Evolutionary conservation across 2,329 filamentous ascomycete genomes (phyloP).

Genomic region (Claviceps maximensis): DNA sequence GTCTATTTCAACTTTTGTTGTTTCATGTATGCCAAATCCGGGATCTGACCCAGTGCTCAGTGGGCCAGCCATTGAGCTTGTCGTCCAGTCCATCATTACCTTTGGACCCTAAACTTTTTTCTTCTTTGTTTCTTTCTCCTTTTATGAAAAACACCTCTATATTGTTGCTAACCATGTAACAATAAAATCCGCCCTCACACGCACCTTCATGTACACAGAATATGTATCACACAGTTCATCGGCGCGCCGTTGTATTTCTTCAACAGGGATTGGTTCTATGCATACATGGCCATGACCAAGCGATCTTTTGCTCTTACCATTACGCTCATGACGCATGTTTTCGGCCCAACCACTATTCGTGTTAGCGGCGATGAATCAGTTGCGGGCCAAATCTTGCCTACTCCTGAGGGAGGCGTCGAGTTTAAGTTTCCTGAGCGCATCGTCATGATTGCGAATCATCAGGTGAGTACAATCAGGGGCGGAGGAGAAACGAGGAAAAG

Average conservation of each 20-base stretch:
- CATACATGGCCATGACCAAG: conserved; percentile 80
- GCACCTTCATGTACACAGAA: conserved; percentile 25
- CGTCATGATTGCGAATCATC: conserved; percentile 78
- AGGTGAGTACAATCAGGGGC: too few relatives aligned
- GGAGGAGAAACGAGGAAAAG: too few relatives aligned
- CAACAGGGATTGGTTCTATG: conserved; percentile 66
- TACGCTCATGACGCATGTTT: conserved; percentile 73
- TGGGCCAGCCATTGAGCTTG: neutral
- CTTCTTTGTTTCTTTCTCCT: neutral
- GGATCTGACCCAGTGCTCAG: neutral
- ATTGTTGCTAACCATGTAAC: neutral
- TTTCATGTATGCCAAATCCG: conserved; percentile 25
- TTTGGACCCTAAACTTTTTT: neutral
- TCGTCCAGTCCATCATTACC: too few relatives aligned
- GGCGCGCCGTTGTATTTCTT: conserved; percentile 64
- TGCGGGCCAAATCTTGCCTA: conserved; percentile 57
- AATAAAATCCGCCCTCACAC: neutral
- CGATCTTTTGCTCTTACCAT: conserved; percentile 67
- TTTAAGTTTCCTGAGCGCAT: conserved; percentile 72
- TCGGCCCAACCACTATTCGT: conserved; percentile 70
- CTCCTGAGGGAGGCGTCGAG: conserved; percentile 57
- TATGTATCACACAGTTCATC: conserved; percentile 60
- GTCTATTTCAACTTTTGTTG: conserved; percentile 39
- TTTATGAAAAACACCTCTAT: neutral
- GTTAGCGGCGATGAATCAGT: conserved; percentile 77